Evolutionary conservation across 2,329 filamentous ascomycete genomes (phyloP).

Genomic region (Aspergillus ochraceoroseus): DNA sequence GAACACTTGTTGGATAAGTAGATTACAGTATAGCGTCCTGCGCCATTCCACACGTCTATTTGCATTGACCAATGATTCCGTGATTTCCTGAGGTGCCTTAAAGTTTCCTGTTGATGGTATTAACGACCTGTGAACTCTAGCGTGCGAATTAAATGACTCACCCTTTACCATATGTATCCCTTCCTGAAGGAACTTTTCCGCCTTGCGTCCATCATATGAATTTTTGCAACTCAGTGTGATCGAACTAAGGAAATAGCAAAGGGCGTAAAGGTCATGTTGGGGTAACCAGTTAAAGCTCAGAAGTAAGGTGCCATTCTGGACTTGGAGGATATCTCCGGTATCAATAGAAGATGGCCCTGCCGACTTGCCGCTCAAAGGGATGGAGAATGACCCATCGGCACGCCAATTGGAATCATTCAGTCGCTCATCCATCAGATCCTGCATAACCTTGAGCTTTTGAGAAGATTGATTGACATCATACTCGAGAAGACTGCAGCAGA

Average conservation of each 20-base stretch:
- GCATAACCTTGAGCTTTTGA: constrained; percentile 53
- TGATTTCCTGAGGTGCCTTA: constrained; percentile 38
- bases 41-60: constrained; percentile 61
- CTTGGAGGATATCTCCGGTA: constrained; percentile 41
- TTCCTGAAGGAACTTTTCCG: constrained; percentile 54
- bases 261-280: constrained; percentile 55
- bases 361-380: constrained; percentile 44
- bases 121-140: constrained; percentile 17
- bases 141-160: constrained; percentile 23
- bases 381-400: constrained; percentile 45
- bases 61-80: constrained; percentile 55
- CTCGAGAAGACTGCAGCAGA: constrained; percentile 55
- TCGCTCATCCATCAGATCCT: constrained; percentile 50
- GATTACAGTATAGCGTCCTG: constrained; percentile 60
- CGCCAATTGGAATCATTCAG: constrained; percentile 45
- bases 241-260: constrained; percentile 57
- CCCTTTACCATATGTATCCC: constrained; percentile 51
- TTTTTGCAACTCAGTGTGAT: constrained; percentile 54
- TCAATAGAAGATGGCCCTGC: constrained; percentile 37
- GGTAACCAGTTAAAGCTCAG: constrained; percentile 58
- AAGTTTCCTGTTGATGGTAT: constrained; percentile 31
- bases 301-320: constrained; percentile 41
- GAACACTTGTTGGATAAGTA: constrained; percentile 67
- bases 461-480: constrained; percentile 50
- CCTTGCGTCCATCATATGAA: constrained; percentile 50